phyloP scores from a whole-genome alignment of 2,329 filamentous ascomycete genomes.

The Coleophoma crateriformis region DNA sequence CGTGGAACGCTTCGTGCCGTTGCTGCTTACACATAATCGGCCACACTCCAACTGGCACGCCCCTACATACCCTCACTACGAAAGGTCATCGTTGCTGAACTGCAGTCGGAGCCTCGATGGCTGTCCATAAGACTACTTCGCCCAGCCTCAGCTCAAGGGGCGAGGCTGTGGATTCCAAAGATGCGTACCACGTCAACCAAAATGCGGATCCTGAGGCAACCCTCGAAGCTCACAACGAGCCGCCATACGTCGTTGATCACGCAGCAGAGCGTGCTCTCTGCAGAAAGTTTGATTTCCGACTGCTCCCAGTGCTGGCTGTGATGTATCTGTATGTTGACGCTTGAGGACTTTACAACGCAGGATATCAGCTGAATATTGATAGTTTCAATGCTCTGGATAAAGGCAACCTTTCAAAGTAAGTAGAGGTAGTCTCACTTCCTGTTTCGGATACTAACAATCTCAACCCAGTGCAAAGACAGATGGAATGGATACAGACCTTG shows the following conservation, averaged over 20 bases:
- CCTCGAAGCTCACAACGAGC: slow-evolving; percentile 3
- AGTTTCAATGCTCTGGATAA: slow-evolving; percentile 41
- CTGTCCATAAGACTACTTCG: not conserved
- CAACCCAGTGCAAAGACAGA: slow-evolving; percentile 49
- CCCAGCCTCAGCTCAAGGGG: not conserved
- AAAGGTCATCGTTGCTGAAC: no score
- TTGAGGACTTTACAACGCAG: no score
- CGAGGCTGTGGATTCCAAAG: not conserved
- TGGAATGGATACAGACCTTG: slow-evolving; percentile 38
- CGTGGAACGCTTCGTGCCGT: no score
- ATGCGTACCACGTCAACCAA: not conserved
- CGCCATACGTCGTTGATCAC: slow-evolving; percentile 27
- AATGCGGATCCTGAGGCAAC: slow-evolving; percentile 1
- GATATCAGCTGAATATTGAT: no score
- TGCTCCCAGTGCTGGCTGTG: slow-evolving; percentile 46
- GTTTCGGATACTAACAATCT: no score
- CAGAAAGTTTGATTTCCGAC: slow-evolving; percentile 48
- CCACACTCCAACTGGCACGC: no score
- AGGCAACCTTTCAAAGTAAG: slow-evolving; percentile 31
- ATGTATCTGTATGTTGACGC: slow-evolving; percentile 37
- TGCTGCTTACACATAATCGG: no score
- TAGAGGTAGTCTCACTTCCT: no score
- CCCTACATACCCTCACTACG: no score
- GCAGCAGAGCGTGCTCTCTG: slow-evolving; percentile 43
- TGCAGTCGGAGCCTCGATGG: not conserved